Conservation (phyloP, 495 filamentous ascomycete species). For the Oleoguttula mirabilis region DNA sequence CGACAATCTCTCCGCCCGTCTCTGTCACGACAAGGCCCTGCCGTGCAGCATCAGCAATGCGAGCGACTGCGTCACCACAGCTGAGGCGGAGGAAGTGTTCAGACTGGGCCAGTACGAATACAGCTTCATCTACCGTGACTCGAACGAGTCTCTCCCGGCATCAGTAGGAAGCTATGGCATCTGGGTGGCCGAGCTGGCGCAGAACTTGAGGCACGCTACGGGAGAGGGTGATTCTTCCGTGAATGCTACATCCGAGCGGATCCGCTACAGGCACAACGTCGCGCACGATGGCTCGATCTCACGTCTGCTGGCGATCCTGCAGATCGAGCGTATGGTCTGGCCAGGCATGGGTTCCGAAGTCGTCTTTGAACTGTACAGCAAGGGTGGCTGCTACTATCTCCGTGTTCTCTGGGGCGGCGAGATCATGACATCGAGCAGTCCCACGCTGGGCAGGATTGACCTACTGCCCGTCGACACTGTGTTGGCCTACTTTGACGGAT, state of each 20-base stretch:
- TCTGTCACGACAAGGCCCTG: constrained; percentile 52
- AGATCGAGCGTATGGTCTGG: constrained; percentile 59
- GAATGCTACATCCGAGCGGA: neutral
- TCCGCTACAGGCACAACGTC: constrained; percentile 51
- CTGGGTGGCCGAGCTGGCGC: constrained; percentile 51
- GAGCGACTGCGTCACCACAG: constrained; percentile 43
- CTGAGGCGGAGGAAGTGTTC: constrained; percentile 48
- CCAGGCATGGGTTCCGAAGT: constrained; percentile 61
- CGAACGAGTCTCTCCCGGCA: constrained; percentile 41
- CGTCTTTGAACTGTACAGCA: constrained; percentile 51
- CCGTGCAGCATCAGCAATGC: constrained; percentile 43
- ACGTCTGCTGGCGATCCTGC: constrained; percentile 48
- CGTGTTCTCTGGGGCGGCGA: constrained; percentile 52
- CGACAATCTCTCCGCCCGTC: constrained; percentile 57
- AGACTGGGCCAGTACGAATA: constrained; percentile 61
- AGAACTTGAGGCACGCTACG: constrained; percentile 38
- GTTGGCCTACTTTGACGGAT: constrained; percentile 50
- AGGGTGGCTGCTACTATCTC: constrained; percentile 17
- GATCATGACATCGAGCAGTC: constrained; percentile 46
- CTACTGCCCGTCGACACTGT: constrained; percentile 49
- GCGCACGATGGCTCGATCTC: constrained; percentile 59
- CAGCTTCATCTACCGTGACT: constrained; percentile 52
- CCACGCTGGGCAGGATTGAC: constrained; percentile 45
- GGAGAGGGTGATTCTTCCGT: constrained; percentile 3
- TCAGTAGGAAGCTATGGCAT: constrained; percentile 45